Evolutionary conservation across 192 early-diverging fungal species (phyloP).

Genomic region (Coemansia sp.): DNA sequence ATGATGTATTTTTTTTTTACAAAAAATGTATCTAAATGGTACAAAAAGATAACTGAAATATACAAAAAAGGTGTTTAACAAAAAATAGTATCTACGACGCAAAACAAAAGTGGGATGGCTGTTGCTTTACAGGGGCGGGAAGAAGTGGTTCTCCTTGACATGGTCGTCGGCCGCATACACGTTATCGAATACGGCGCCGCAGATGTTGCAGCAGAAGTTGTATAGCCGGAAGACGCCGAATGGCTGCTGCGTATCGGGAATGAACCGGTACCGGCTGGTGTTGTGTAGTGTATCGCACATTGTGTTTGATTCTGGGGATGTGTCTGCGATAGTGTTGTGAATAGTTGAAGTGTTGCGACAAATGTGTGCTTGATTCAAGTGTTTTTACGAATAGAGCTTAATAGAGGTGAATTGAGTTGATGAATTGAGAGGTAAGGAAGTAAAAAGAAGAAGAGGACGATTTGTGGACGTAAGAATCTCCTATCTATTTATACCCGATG

Average conservation of each 20-base stretch:
- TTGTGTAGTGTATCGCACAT: slow-evolving; percentile 11
- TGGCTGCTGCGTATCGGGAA: slow-evolving; percentile 15
- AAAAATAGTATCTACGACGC: background rate
- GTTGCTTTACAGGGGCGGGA: slow-evolving; percentile 36
- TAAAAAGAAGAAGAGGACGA: background rate
- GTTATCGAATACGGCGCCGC: slow-evolving; percentile 35
- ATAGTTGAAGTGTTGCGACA: background rate
- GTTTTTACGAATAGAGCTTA: background rate
- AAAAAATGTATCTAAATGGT: background rate
- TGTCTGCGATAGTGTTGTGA: background rate
- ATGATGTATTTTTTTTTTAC: background rate
- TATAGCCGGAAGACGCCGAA: slow-evolving; percentile 31
- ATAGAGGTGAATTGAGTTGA: background rate
- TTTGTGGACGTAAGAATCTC: background rate
- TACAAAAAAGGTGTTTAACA: background rate
- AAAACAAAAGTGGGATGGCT: background rate
- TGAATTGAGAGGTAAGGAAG: background rate
- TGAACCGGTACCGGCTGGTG: slow-evolving; percentile 11
- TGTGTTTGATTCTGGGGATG: background rate
- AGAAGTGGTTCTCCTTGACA: slow-evolving; percentile 53
- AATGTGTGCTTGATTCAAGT: too few species aligned
- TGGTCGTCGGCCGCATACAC: slow-evolving; percentile 41
- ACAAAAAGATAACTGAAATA: background rate
- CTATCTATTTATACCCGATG: background rate
- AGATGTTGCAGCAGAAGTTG: slow-evolving; percentile 48